These are phyloP conservation scores for Lenzites betulinus DNA, from an alignment of 768 basidiomycete genomes.

Conservation along the genomic window DNA sequence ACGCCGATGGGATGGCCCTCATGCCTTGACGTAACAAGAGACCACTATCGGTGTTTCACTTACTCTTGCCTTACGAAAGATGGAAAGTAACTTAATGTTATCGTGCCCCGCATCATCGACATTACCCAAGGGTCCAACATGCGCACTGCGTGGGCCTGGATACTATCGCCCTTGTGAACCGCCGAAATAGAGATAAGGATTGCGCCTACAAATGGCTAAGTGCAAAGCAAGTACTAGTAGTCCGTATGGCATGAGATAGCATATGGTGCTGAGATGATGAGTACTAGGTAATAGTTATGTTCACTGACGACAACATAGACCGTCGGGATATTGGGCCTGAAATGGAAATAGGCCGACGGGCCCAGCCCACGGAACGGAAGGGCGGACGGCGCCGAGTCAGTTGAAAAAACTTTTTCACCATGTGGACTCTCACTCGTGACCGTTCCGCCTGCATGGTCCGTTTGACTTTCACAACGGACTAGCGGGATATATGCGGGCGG, in stretches of 20 bases:
- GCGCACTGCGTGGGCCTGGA: too few relatives aligned
- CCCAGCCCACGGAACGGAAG: constrained; percentile 11
- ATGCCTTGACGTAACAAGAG: constrained; percentile 40
- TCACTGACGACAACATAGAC: too few relatives aligned
- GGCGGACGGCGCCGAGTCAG: constrained; percentile 29
- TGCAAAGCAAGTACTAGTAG: too few relatives aligned
- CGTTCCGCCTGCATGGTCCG: constrained; percentile 3
- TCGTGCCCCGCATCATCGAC: too few relatives aligned
- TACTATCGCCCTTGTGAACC: too few relatives aligned
- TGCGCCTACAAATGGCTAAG: neutral
- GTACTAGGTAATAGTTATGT: too few relatives aligned
- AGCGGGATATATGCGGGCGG: neutral
- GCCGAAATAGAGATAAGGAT: constrained; percentile 2
- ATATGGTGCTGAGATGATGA: too few relatives aligned
- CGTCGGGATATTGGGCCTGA: constrained; percentile 1
- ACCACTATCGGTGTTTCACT: neutral
- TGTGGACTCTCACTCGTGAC: constrained; percentile 11
- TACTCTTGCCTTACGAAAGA: neutral
- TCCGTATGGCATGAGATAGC: too few relatives aligned
- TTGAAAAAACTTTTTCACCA: constrained; percentile 32
- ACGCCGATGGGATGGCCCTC: constrained; percentile 53
- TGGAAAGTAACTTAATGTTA: too few relatives aligned
- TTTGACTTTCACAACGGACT: constrained; percentile 9
- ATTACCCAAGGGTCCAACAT: too few relatives aligned
- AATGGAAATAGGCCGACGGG: constrained; percentile 17